Evolutionary conservation across 2,329 filamentous ascomycete species (phyloP).

Genomic region (Fusarium redolens): DNA sequence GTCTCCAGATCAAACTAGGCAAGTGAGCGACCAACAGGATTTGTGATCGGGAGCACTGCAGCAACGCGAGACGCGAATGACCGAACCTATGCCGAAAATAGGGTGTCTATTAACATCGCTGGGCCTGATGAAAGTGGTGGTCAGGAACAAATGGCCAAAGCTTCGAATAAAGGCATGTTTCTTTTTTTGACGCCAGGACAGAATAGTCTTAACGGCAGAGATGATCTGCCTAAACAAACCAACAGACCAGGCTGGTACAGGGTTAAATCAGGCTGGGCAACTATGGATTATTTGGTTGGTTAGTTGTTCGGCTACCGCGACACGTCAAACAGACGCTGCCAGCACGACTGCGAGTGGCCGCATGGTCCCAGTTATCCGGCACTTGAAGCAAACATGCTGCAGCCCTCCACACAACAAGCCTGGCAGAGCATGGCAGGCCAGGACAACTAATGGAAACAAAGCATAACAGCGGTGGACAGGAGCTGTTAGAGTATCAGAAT

Average conservation of each 20-base stretch:
- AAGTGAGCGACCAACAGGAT: constrained; percentile 30
- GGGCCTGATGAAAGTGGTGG: constrained; percentile 7
- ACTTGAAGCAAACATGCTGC: constrained; percentile 33
- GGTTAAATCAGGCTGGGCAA: constrained; percentile 31
- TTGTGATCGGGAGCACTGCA: constrained; percentile 23
- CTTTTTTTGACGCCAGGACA: constrained; percentile 23
- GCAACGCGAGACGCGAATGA: constrained; percentile 33
- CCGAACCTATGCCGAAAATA: constrained; percentile 25
- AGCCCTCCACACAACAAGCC: constrained; percentile 4
- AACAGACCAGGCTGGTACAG: constrained; percentile 23
- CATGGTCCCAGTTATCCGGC: constrained; percentile 25
- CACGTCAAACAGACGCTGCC: constrained; percentile 31
- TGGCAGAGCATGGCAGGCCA: background rate
- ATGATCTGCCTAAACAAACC: constrained; percentile 31
- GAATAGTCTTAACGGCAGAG: constrained; percentile 17
- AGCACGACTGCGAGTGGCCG: constrained; percentile 24
- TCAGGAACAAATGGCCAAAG: constrained; percentile 39
- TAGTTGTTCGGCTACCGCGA: constrained; percentile 20
- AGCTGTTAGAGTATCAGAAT: constrained; percentile 1
- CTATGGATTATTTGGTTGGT: constrained; percentile 25
- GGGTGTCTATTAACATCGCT: constrained; percentile 15
- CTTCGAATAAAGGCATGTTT: constrained; percentile 24
- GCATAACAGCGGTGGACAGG: background rate
- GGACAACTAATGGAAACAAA: background rate
- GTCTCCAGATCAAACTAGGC: constrained; percentile 5